phyloP scores from a whole-genome alignment of 805 yeast genomes.

The Saturnispora ahearnii region DNA sequence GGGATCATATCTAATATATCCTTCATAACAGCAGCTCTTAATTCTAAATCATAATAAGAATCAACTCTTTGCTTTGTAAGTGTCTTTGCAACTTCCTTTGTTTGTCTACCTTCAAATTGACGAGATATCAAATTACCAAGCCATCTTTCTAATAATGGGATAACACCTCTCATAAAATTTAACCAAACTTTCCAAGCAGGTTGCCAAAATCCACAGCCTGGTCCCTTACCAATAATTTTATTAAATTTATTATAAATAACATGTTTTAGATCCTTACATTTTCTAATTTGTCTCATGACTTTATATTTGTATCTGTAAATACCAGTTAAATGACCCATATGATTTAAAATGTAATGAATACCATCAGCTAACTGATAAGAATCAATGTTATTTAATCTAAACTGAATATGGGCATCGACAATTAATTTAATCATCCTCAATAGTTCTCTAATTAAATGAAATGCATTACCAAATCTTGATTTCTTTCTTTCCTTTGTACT shows the following conservation, averaged over 20 bases:
- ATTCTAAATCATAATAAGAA: conserved; percentile 86
- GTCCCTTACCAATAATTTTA: conserved; percentile 86
- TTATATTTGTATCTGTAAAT: conserved; percentile 93
- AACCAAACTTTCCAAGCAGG: conserved; percentile 99
- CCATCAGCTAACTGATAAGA: conserved; percentile 95
- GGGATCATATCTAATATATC: conserved; percentile 97
- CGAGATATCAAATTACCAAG: conserved; percentile 82
- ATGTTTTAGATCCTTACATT: conserved; percentile 92
- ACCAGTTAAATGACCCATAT: conserved; percentile 93
- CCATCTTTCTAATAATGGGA: conserved; percentile 92
- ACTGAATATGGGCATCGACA: conserved; percentile 92
- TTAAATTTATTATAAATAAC: conserved; percentile 82
- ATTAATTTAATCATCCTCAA: conserved; percentile 72
- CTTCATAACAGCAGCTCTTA: conserved; percentile 89
- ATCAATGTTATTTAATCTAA: conserved; percentile 80
- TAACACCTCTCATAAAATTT: conserved; percentile 80
- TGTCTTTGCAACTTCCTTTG: conserved; percentile 87
- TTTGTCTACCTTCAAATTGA: conserved; percentile 91
- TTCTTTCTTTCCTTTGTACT: conserved; percentile 95
- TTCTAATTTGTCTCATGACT: conserved; percentile 96
- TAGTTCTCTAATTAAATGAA: conserved; percentile 87
- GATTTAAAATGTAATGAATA: conserved; percentile 79
- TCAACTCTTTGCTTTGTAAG: conserved; percentile 94
- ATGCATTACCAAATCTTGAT: conserved; percentile 93
- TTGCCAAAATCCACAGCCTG: conserved; percentile 99